A percentile compares a stretch with the other conserved stretches of the same genome.
These are phyloP conservation scores for Rhizoclosmatium globosum DNA, from an alignment of 192 early-diverging fungal species.

Conservation along the genomic window DNA sequence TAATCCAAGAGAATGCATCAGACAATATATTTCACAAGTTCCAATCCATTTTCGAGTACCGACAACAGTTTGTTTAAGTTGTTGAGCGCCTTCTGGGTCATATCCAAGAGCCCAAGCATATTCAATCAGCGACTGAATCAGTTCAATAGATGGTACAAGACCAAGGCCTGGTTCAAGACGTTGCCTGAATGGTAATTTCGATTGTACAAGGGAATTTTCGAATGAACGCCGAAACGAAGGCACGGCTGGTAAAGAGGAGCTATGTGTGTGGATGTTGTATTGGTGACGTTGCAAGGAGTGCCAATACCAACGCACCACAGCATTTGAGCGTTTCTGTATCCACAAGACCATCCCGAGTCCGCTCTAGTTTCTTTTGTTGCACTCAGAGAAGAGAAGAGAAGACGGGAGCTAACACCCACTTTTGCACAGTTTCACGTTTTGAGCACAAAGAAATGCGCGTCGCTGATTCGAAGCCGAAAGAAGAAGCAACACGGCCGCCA, in stretches of 20 bases:
- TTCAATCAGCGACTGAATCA: conserved; percentile 37
- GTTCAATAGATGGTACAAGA: not conserved
- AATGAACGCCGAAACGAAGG: conserved; percentile 6
- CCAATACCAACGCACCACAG: not conserved
- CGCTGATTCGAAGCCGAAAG: not conserved
- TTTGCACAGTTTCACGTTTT: not conserved
- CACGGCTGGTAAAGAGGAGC: not conserved
- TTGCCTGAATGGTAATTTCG: not conserved
- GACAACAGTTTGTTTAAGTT: conserved; percentile 19
- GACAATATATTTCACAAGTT: conserved; percentile 23
- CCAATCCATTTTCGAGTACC: conserved; percentile 44
- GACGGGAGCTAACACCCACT: not conserved
- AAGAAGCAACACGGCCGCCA: conserved; percentile 2
- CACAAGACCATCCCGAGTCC: conserved; percentile 27
- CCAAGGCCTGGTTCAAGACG: not conserved
- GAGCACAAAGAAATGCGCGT: not conserved
- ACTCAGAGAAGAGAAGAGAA: not conserved
- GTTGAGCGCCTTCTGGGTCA: conserved; percentile 34
- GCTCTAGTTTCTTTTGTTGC: not conserved
- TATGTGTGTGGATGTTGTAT: not conserved
- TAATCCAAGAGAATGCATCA: conserved; percentile 36
- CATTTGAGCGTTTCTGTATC: conserved; percentile 38
- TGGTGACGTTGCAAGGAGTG: too few species aligned
- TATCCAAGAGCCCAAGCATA: conserved; percentile 38
- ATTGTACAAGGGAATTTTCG: not conserved